Conservation (phyloP, 1,284 basidiomycete species). For the Cutaneotrichosporon sp. region DNA sequence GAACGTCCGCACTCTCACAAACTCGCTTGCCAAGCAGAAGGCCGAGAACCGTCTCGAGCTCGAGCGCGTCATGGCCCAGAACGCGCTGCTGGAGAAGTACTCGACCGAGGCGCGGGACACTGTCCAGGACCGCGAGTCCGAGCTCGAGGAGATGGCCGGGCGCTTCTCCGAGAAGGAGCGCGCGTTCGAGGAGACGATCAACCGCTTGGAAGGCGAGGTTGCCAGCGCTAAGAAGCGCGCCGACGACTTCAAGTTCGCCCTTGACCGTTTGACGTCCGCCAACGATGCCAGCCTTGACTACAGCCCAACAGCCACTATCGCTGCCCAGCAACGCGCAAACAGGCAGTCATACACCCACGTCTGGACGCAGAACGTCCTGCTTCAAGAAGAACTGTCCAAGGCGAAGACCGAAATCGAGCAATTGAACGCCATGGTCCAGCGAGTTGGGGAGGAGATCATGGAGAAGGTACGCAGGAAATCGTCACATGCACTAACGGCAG, state of each 20-base stretch:
- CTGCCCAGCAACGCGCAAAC: slow-evolving; percentile 63
- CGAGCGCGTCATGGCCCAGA: slow-evolving; percentile 44
- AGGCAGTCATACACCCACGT: slow-evolving; percentile 63
- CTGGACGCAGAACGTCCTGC: slow-evolving; percentile 79
- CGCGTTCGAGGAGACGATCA: slow-evolving; percentile 50
- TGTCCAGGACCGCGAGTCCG: slow-evolving; percentile 49
- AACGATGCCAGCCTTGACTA: slow-evolving; percentile 49
- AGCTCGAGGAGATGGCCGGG: slow-evolving; percentile 45
- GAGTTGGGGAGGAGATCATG: slow-evolving; percentile 68
- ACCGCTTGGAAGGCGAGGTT: slow-evolving; percentile 50
- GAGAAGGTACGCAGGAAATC: slow-evolving; percentile 71
- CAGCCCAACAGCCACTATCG: slow-evolving; percentile 83
- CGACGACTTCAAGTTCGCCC: slow-evolving; percentile 50
- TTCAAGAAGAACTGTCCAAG: slow-evolving; percentile 76
- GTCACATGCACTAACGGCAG: slow-evolving; percentile 61
- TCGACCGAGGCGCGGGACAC: slow-evolving; percentile 44
- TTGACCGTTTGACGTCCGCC: slow-evolving; percentile 49
- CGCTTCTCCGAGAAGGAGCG: slow-evolving; percentile 52
- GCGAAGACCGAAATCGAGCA: slow-evolving; percentile 78
- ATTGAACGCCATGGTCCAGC: slow-evolving; percentile 67
- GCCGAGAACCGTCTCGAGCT: slow-evolving; percentile 40
- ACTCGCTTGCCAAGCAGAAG: slow-evolving; percentile 47
- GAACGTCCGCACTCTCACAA: slow-evolving; percentile 47
- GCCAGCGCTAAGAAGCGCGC: slow-evolving; percentile 53
- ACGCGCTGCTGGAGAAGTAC: slow-evolving; percentile 42